A percentile compares a stretch with the other conserved stretches of the same genome.
Conservation (phyloP, 2,329 filamentous ascomycete genomes). For the Penicillium thymicola region DNA sequence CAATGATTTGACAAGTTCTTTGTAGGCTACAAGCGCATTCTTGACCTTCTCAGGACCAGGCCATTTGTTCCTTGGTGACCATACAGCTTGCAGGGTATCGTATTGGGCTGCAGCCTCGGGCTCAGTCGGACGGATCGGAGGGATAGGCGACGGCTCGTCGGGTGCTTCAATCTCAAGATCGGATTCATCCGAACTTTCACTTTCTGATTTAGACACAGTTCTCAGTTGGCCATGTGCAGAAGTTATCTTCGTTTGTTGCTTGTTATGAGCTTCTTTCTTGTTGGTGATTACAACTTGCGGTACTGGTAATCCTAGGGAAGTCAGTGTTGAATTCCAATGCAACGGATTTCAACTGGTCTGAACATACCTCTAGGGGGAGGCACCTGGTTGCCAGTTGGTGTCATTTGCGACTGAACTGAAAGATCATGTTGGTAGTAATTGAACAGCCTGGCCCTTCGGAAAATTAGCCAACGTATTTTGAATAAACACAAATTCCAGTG, state of each 20-base stretch:
- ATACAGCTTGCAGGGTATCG: constrained; percentile 60
- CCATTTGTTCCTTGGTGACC: constrained; percentile 54
- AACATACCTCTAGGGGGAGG: constrained; percentile 1
- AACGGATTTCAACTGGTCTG: background rate
- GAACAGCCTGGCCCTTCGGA: constrained; percentile 17
- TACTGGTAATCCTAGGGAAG: background rate
- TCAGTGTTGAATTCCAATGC: background rate
- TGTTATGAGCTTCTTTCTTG: constrained; percentile 26
- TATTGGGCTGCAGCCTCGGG: constrained; percentile 54
- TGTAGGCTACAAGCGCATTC: constrained; percentile 54
- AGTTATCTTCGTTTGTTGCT: constrained; percentile 15
- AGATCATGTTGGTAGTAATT: constrained; percentile 30
- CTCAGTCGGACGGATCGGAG: constrained; percentile 51
- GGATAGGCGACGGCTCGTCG: constrained; percentile 55
- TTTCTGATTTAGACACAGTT: constrained; percentile 41
- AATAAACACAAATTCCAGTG: background rate
- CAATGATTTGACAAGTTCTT: constrained; percentile 58
- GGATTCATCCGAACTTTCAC: constrained; percentile 51
- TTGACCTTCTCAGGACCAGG: constrained; percentile 53
- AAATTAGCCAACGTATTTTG: background rate
- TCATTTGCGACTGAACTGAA: constrained; percentile 22
- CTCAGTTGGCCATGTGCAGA: constrained; percentile 9
- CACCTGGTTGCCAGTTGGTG: background rate
- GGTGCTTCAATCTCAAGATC: constrained; percentile 51
- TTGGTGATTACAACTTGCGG: constrained; percentile 11